Percentiles rank a stretch among this genome's conserved stretches.
phyloP scores from a whole-genome alignment of 768 basidiomycete genomes.

The Trametes gibbosa region DNA sequence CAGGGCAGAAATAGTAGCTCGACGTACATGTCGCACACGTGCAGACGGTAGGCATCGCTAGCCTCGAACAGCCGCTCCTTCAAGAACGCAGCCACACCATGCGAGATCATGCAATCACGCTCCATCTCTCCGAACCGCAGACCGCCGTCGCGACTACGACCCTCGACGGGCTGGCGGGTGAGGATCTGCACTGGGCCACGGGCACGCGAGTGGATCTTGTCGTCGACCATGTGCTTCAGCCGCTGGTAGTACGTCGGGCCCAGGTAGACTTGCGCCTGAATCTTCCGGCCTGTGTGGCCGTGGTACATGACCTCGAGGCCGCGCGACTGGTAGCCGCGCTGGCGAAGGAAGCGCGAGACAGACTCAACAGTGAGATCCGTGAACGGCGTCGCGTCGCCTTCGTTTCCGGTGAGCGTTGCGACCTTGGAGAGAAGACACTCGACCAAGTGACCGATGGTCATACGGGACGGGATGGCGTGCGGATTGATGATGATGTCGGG shows the following conservation, averaged over 20 bases:
- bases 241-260: slow-evolving; percentile 99
- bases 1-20: not conserved
- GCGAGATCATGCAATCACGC: slow-evolving; percentile 99
- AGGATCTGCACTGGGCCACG: slow-evolving; percentile 97
- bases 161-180: slow-evolving; percentile 97
- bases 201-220: slow-evolving; percentile 98
- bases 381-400: slow-evolving; percentile 98
- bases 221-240: slow-evolving; percentile 99
- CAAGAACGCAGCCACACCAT: slow-evolving; percentile 96
- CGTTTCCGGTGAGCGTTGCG: slow-evolving; percentile 92
- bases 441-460: slow-evolving; percentile 99
- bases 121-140: slow-evolving; percentile 99
- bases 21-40: slow-evolving; percentile 94
- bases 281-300: slow-evolving; percentile 96
- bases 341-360: slow-evolving; percentile 87
- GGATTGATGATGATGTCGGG: slow-evolving; percentile 99
- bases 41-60: slow-evolving; percentile 88
- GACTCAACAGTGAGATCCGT: slow-evolving; percentile 97
- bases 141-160: slow-evolving; percentile 97
- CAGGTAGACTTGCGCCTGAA: slow-evolving; percentile 97
- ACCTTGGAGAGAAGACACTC: slow-evolving; percentile 97
- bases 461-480: slow-evolving; percentile 99
- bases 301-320: slow-evolving; percentile 99
- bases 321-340: slow-evolving; percentile 94
- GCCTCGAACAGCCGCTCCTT: slow-evolving; percentile 96